Conservation (phyloP, 768 basidiomycete genomes). For the Butyriboletus loyo region DNA sequence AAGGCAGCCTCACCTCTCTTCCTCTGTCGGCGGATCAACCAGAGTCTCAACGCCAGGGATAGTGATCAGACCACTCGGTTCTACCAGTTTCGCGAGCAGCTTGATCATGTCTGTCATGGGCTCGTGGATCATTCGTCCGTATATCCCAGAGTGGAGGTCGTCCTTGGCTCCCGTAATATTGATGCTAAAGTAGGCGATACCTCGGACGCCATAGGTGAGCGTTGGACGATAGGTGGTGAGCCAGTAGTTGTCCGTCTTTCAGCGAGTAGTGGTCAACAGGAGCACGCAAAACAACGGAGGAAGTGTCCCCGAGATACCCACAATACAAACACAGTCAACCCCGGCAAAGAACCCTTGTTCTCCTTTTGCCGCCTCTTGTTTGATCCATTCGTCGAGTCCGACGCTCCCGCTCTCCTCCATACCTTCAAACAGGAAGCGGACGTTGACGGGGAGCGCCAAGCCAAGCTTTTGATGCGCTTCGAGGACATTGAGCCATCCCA, state of each 20-base stretch:
- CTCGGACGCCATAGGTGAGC: not conserved
- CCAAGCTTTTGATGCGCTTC: not conserved
- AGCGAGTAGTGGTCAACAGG: not conserved
- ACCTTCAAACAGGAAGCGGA: not conserved
- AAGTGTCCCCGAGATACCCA: slow-evolving; percentile 32
- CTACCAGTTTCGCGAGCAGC: not conserved
- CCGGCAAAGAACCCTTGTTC: slow-evolving; percentile 63
- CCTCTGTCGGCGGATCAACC: not conserved
- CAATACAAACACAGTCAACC: slow-evolving; percentile 86
- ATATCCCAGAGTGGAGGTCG: not conserved
- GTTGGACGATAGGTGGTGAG: not conserved
- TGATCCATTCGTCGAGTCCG: slow-evolving; percentile 45
- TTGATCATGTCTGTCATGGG: not conserved
- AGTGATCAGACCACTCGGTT: slow-evolving; percentile 61
- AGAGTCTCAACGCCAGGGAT: not conserved
- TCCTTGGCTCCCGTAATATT: not conserved
- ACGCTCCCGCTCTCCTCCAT: not conserved
- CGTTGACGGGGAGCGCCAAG: not conserved
- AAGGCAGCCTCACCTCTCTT: not conserved
- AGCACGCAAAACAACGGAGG: not conserved
- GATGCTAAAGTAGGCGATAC: not conserved
- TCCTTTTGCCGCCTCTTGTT: slow-evolving; percentile 41
- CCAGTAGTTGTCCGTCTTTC: not conserved
- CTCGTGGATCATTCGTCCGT: not conserved
- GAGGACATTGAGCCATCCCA: not conserved